Conservation (phyloP, 495 filamentous ascomycete genomes). For the Xylaria castorea region DNA sequence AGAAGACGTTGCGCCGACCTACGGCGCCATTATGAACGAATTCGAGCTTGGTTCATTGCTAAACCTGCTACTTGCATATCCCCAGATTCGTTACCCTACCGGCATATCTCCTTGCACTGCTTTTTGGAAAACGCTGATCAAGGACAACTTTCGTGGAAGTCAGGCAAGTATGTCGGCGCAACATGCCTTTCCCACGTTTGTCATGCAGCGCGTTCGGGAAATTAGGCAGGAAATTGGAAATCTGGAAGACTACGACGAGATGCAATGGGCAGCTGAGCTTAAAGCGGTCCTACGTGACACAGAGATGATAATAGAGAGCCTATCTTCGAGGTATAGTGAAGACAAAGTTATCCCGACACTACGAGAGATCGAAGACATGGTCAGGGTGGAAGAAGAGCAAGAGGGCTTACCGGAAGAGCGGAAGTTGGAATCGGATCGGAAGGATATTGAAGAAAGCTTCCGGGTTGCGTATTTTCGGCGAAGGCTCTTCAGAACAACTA, state of each 20-base stretch:
- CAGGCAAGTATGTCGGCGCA: constrained; percentile 23
- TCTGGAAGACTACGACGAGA: not conserved
- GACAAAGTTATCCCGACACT: not conserved
- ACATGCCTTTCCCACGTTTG: constrained; percentile 25
- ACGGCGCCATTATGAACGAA: constrained; percentile 15
- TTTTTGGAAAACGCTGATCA: constrained; percentile 31
- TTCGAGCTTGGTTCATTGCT: constrained; percentile 22
- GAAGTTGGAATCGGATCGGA: constrained; percentile 15
- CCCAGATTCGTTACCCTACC: not conserved
- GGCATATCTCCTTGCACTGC: constrained; percentile 8
- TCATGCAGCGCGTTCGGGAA: constrained; percentile 25
- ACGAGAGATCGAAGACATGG: not conserved
- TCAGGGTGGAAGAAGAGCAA: not conserved
- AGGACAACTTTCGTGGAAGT: constrained; percentile 27
- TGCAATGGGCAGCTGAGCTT: not conserved
- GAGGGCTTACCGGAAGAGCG: constrained; percentile 3
- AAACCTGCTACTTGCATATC: not conserved
- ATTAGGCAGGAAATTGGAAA: constrained; percentile 12
- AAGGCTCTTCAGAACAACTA: constrained; percentile 24
- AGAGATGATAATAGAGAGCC: not conserved
- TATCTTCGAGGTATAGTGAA: not conserved
- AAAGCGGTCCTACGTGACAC: not conserved
- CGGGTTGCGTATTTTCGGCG: constrained; percentile 25
- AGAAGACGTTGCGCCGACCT: constrained; percentile 15
- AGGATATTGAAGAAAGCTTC: constrained; percentile 31